Evolutionary conservation across 768 basidiomycete genomes (phyloP).

Genomic region (Kwoniella mangroviensis): DNA sequence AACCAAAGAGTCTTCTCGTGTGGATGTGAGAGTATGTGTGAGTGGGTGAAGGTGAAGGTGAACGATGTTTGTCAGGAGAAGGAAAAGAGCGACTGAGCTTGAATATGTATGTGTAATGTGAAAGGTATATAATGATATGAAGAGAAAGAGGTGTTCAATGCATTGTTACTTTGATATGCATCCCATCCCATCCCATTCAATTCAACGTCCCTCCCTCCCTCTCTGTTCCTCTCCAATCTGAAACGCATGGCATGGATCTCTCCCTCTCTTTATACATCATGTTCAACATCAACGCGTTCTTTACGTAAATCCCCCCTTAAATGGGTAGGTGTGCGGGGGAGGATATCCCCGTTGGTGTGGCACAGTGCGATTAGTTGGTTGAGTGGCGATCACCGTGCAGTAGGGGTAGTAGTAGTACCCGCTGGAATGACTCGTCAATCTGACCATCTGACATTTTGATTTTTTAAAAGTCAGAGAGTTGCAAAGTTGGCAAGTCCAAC

Average conservation of each 20-base stretch:
- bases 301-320: constrained; percentile 15
- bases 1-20: neutral
- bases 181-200: neutral
- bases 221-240: neutral
- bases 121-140: neutral
- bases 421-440: neutral
- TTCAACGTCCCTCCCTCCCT: neutral
- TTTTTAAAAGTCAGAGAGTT: neutral
- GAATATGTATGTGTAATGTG: neutral
- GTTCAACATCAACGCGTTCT: neutral
- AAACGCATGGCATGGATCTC: constrained; percentile 12
- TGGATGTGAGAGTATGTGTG: neutral
- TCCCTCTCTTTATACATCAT: too few relatives aligned
- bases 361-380: neutral
- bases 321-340: neutral
- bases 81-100: constrained; percentile 14
- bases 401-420: neutral
- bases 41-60: neutral
- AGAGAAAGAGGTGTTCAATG: constrained; percentile 7
- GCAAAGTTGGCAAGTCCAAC: constrained; percentile 2
- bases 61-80: neutral
- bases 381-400: constrained; percentile 8
- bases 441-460: neutral
- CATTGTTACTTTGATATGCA: neutral
- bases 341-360: constrained; percentile 19